Base-by-base conservation (phyloP, 139 green algal genomes). In the Ettlia oleoabundans region DNA sequence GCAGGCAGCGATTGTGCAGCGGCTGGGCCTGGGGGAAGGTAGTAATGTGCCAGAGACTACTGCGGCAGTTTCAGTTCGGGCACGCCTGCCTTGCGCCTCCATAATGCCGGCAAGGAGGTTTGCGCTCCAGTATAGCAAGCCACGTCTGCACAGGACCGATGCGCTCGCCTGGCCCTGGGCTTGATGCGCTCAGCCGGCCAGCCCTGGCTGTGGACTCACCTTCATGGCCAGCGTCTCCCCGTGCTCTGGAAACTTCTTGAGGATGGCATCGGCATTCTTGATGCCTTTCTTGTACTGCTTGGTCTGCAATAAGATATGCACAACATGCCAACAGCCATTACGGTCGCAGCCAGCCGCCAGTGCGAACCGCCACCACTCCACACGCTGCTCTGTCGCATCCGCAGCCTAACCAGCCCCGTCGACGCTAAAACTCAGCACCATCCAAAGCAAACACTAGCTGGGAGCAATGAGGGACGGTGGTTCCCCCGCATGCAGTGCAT, bases 271-370 rank as follows among this genome's bases (percentile, higher is more conserved):
- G 0, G 95, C 96, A 1, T 92, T 87, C 83, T 99, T 99, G 21
- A 99, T 83, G 4, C 93, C 97, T 77, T 99, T 99, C 86, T 99
- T 99, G 87, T 98, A 98, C 81, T 97, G 92, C 76, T 99, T 99
- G 32, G 74, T 91, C 90, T 89, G 80, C 66, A 74, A 4, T 15
- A 72, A 21, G 24, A 67, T 30, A 67, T 67, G 58, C 13, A 7
- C 24, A 67, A n/a, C 21, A 21, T 30, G 58, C 15, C 22, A 67
- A 32, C 13, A 21, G 58, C 58, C 18, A n/a, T 30, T 13, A n/a
- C n/a, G n/a, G n/a, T n/a, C n/a, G 58, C 58, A n/a, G 58, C 10
- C 21, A 41, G 43, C 19, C 33, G 35, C 33, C 65, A 61, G n/a
- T n/a, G n/a, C n/a, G n/a, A n/a, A n/a, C n/a, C n/a, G n/a, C n/a